A percentile compares a stretch with the other conserved stretches of the same genome.
Conservation (phyloP, 2,329 filamentous ascomycete genomes). For the Trichoderma breve region DNA sequence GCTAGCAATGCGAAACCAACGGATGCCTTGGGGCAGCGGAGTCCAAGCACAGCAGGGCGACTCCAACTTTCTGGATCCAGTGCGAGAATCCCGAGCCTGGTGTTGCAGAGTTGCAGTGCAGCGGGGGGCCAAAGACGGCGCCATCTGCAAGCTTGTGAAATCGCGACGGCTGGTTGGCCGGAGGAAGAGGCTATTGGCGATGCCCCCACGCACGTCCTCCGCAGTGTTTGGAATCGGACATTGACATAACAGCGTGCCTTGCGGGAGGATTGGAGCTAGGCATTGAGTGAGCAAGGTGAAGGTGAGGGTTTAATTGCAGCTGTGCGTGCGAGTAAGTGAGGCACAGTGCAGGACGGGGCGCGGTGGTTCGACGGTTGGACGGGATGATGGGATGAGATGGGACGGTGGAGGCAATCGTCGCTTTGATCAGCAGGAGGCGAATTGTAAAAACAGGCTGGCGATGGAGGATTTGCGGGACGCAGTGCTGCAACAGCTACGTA, state of each 20-base stretch:
- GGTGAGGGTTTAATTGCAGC: conserved; percentile 6
- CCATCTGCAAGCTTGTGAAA: conserved; percentile 6
- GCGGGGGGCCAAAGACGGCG: neutral
- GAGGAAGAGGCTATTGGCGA: neutral
- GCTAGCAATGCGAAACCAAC: conserved; percentile 8
- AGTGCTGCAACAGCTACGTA: neutral
- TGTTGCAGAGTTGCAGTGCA: neutral
- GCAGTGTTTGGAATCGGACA: neutral
- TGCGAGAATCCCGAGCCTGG: neutral
- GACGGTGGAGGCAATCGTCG: neutral
- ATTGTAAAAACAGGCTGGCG: neutral
- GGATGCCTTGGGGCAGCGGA: neutral
- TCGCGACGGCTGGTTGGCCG: neutral
- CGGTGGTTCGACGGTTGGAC: neutral
- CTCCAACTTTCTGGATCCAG: neutral
- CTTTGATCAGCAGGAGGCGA: neutral
- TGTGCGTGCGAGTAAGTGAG: neutral
- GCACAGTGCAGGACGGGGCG: neutral
- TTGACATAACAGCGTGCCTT: neutral
- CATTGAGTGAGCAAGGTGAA: neutral
- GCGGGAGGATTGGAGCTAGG: conserved; percentile 2
- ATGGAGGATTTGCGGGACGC: neutral
- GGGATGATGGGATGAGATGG: neutral
- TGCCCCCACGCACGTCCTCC: neutral
- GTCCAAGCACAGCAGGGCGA: neutral